These are phyloP conservation scores for Sarcomyxa edulis DNA, from an alignment of 768 basidiomycete genomes.

Conservation along the genomic window DNA sequence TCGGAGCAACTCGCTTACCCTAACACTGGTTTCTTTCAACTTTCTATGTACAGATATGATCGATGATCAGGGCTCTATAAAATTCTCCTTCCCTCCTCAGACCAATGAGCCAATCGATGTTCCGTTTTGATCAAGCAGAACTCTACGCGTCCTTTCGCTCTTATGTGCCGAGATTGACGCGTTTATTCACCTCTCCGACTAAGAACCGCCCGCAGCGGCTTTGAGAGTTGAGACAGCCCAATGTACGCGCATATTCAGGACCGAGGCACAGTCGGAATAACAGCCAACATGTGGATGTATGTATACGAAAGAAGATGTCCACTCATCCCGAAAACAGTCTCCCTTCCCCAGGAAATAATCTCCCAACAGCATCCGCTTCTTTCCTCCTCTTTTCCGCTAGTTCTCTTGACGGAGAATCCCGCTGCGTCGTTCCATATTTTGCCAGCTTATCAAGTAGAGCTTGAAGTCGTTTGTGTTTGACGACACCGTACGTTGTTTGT, in stretches of 20 bases:
- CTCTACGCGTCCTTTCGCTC: no score
- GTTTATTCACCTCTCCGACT: no score
- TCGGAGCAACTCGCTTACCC: constrained; percentile 2
- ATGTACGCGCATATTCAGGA: constrained; percentile 17
- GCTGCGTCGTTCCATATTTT: constrained; percentile 56
- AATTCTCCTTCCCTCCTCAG: constrained; percentile 17
- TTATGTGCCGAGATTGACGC: no score
- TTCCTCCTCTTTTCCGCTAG: constrained; percentile 66
- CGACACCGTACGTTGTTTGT: constrained; percentile 56
- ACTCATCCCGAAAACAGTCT: no score
- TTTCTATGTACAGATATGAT: constrained; percentile 25
- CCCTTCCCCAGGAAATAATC: constrained; percentile 67
- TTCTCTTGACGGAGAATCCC: constrained; percentile 57
- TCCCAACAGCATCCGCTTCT: constrained; percentile 74
- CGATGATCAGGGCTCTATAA: constrained; percentile 20
- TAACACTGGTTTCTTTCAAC: constrained; percentile 15
- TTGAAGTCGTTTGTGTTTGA: constrained; percentile 70
- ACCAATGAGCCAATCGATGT: no score
- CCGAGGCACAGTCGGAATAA: constrained; percentile 14
- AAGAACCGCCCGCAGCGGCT: no score
- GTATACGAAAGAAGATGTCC: not conserved
- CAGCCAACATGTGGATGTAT: constrained; percentile 8
- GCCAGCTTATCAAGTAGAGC: constrained; percentile 76
- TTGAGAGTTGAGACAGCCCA: no score
- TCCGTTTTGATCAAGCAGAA: no score